phyloP scores from a whole-genome alignment of 1,139 yeast genomes.

The Candida buenavistaensis region DNA sequence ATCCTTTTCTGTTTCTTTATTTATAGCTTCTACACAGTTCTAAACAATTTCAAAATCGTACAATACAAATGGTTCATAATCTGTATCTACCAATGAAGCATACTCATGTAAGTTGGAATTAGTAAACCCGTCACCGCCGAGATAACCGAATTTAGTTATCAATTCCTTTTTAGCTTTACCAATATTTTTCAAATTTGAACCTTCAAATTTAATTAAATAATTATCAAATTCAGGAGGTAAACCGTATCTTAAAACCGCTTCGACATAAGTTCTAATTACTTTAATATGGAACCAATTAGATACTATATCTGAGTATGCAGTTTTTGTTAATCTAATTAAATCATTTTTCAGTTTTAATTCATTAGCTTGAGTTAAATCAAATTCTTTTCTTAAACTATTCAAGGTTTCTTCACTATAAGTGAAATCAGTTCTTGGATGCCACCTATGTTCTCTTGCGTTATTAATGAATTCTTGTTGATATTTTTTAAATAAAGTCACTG shows the following conservation, averaged over 20 bases:
- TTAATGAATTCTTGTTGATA: slow-evolving; percentile 66
- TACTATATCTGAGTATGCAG: slow-evolving; percentile 85
- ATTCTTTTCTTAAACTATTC: slow-evolving; percentile 73
- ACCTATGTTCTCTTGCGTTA: slow-evolving; percentile 80
- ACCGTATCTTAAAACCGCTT: slow-evolving; percentile 87
- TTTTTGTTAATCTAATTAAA: slow-evolving; percentile 74
- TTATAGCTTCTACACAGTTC: slow-evolving; percentile 3
- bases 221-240: slow-evolving; percentile 90
- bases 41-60: slow-evolving; percentile 52
- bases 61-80: slow-evolving; percentile 92
- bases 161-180: slow-evolving; percentile 67
- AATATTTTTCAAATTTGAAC: slow-evolving; percentile 38
- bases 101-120: slow-evolving; percentile 73
- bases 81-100: slow-evolving; percentile 89
- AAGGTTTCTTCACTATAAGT: slow-evolving; percentile 78
- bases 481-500: slow-evolving; percentile 84
- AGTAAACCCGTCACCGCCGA: slow-evolving; percentile 87
- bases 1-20: background rate
- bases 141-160: slow-evolving; percentile 74
- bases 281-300: slow-evolving; percentile 90
- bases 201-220: slow-evolving; percentile 49
- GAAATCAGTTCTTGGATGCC: slow-evolving; percentile 88
- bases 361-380: slow-evolving; percentile 67
- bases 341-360: slow-evolving; percentile 79
- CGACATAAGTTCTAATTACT: slow-evolving; percentile 55